phyloP scores from a whole-genome alignment of 2,329 filamentous ascomycete species.

The Didymella pomorum region DNA sequence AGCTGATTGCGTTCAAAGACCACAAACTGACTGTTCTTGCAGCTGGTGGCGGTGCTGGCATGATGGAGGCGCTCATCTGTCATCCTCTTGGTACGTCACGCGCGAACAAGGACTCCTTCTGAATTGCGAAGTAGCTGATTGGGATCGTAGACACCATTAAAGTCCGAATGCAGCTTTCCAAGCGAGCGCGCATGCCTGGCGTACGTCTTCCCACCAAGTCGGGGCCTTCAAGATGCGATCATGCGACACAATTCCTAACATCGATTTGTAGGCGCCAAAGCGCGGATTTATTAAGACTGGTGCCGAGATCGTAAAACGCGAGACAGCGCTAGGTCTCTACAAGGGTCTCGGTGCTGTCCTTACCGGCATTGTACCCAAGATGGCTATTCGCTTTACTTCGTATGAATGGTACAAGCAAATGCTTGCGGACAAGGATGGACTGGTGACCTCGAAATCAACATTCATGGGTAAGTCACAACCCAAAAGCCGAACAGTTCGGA shows the following conservation, averaged over 20 bases:
- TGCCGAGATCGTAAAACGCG: conserved; percentile 82
- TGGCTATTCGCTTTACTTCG: conserved; percentile 98
- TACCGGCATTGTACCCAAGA: conserved; percentile 97
- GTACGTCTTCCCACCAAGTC: conserved; percentile 55
- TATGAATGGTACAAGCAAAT: conserved; percentile 95
- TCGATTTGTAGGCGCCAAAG: conserved; percentile 64
- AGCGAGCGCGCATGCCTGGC: conserved; percentile 81
- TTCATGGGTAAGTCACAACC: conserved; percentile 65
- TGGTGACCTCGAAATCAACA: conserved; percentile 74
- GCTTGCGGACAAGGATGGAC: conserved; percentile 72
- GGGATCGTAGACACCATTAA: conserved; percentile 86
- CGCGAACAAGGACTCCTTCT: neutral
- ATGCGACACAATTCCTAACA: conserved; percentile 18
- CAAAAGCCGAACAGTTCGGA: neutral
- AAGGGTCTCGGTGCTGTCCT: conserved; percentile 97
- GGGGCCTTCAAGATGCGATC: conserved; percentile 2
- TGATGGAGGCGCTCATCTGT: conserved; percentile 98
- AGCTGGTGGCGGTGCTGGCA: conserved; percentile 96
- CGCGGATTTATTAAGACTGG: conserved; percentile 91
- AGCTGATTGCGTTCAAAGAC: neutral
- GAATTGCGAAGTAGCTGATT: conserved; percentile 28
- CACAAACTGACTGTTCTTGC: conserved; percentile 30
- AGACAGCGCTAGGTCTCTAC: conserved; percentile 93
- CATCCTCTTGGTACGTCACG: conserved; percentile 80
- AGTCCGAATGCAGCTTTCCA: conserved; percentile 98